phyloP scores from a whole-genome alignment of 768 basidiomycete genomes.

The Daedaleopsis nitida region DNA sequence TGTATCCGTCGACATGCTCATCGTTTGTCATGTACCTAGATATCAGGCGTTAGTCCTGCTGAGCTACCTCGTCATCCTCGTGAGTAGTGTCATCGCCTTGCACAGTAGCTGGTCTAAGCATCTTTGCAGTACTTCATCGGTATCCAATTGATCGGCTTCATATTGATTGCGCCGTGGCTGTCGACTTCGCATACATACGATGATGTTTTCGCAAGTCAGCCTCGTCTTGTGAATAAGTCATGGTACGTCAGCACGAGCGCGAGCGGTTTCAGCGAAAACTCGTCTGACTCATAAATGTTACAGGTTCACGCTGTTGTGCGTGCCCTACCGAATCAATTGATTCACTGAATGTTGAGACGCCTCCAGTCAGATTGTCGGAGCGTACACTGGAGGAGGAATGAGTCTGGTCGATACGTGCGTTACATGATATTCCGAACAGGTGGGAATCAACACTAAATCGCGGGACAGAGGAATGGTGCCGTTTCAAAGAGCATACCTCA shows the following conservation, averaged over 20 bases:
- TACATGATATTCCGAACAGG: neutral
- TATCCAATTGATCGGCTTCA: conserved; percentile 55
- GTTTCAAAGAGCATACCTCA: conserved; percentile 65
- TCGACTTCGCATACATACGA: conserved; percentile 47
- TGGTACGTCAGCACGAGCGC: conserved; percentile 45
- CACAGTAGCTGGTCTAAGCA: conserved; percentile 30
- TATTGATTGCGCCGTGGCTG: conserved; percentile 66
- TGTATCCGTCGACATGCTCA: neutral
- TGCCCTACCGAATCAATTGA: neutral
- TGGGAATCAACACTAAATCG: neutral
- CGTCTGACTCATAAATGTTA: neutral
- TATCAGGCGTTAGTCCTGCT: conserved; percentile 53
- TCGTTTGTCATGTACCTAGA: conserved; percentile 1
- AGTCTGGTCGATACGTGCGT: conserved; percentile 61
- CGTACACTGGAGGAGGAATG: conserved; percentile 72
- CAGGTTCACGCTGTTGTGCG: conserved; percentile 20
- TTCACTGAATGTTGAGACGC: neutral
- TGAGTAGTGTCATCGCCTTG: conserved; percentile 27
- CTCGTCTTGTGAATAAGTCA: conserved; percentile 51
- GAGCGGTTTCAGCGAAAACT: conserved; percentile 4
- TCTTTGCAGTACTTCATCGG: conserved; percentile 62
- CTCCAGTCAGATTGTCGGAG: conserved; percentile 27
- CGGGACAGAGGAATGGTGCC: conserved; percentile 62
- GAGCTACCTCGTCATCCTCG: conserved; percentile 50
- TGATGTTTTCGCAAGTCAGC: conserved; percentile 50